Conservation (phyloP, 306 rosid genomes). For the Prunus persica region DNA sequence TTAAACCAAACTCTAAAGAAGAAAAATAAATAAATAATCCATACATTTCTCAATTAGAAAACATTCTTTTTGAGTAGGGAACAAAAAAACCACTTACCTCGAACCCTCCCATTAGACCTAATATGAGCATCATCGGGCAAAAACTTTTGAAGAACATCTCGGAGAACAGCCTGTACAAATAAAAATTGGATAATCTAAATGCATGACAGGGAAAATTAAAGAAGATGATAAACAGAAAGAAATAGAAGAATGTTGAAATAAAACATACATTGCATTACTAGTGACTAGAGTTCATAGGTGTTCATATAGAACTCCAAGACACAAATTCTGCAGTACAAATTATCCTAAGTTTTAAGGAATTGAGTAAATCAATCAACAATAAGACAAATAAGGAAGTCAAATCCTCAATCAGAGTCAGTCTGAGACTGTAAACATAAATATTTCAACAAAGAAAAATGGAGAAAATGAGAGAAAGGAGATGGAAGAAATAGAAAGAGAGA, state of each 20-base stretch:
- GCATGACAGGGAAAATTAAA: not conserved
- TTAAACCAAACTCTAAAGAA: not conserved
- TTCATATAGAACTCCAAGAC: not conserved
- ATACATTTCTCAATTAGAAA: not conserved
- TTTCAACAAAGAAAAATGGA: not conserved
- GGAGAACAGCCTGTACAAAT: slow-evolving; percentile 79
- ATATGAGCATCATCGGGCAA: slow-evolving; percentile 82
- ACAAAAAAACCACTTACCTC: slow-evolving; percentile 48
- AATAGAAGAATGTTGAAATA: not conserved
- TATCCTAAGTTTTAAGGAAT: not conserved
- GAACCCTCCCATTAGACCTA: slow-evolving; percentile 84
- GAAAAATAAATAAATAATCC: not conserved
- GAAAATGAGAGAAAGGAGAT: too few relatives aligned
- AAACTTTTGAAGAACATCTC: slow-evolving; percentile 69
- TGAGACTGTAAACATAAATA: not conserved
- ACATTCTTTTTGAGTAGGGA: not conserved
- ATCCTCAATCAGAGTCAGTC: not conserved
- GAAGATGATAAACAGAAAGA: not conserved
- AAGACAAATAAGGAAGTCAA: not conserved
- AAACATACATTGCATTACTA: not conserved
- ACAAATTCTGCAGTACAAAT: not conserved
- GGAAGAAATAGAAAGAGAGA: not conserved
- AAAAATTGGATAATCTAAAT: slow-evolving; percentile 7
- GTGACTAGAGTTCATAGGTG: not conserved
- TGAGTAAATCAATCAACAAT: not conserved